Conservation (phyloP, 2,329 filamentous ascomycete species). For the Lachnellula hyalina region DNA sequence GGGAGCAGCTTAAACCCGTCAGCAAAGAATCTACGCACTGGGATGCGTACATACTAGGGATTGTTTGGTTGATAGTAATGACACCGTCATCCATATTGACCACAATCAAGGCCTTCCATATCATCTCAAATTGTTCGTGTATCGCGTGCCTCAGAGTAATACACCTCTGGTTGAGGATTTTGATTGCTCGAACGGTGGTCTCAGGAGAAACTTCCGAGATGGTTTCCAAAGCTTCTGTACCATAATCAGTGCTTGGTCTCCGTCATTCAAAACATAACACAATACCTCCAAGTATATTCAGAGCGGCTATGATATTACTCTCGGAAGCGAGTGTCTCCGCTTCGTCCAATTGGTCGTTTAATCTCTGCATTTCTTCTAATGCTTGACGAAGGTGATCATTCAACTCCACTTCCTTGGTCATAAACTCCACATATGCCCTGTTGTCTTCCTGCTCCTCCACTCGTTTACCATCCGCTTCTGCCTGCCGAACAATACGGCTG, state of each 20-base stretch:
- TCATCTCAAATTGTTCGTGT: constrained; percentile 57
- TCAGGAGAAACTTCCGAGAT: constrained; percentile 56
- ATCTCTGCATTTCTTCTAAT: constrained; percentile 47
- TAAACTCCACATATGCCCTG: constrained; percentile 51
- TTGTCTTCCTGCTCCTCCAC: constrained; percentile 34
- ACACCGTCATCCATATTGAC: constrained; percentile 51
- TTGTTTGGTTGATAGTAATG: constrained; percentile 44
- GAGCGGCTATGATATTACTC: constrained; percentile 49
- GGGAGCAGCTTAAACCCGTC: constrained; percentile 26
- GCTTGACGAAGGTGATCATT: constrained; percentile 50
- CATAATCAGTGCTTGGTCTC: constrained; percentile 12
- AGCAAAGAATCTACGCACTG: not conserved
- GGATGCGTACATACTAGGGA: not conserved
- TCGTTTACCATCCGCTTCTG: constrained; percentile 57
- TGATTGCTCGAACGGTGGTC: constrained; percentile 56
- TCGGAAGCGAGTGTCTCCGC: constrained; percentile 55
- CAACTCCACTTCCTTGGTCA: constrained; percentile 54
- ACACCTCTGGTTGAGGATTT: constrained; percentile 59
- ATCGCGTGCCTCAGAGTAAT: constrained; percentile 63
- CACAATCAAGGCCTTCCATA: constrained; percentile 66
- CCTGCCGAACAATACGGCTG: constrained; percentile 72
- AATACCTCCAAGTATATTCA: constrained; percentile 52
- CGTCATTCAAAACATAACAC: not conserved
- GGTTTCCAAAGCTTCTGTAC: constrained; percentile 49
- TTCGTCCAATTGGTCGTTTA: constrained; percentile 56